These are phyloP conservation scores for Xylaria telfairii DNA, from an alignment of 495 filamentous ascomycete genomes.

Conservation along the genomic window DNA sequence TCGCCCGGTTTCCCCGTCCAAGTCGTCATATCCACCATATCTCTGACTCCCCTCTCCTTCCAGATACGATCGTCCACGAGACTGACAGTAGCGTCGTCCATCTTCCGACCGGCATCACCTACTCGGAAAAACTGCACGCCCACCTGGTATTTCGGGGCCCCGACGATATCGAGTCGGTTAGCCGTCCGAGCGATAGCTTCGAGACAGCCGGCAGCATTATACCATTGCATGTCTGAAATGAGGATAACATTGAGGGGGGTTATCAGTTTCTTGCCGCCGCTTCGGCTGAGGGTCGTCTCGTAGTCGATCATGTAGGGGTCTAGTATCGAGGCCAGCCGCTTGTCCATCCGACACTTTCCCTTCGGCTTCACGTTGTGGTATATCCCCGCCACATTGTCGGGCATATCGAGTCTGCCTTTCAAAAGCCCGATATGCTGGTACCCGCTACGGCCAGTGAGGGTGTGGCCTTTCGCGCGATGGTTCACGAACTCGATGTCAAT, in stretches of 20 bases:
- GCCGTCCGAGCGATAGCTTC: slow-evolving; percentile 68
- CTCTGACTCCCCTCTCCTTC: slow-evolving; percentile 60
- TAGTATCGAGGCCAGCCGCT: slow-evolving; percentile 69
- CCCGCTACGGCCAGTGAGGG: slow-evolving; percentile 56
- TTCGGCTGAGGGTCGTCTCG: slow-evolving; percentile 28
- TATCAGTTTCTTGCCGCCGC: slow-evolving; percentile 47
- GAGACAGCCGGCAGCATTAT: slow-evolving; percentile 55
- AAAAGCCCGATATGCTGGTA: slow-evolving; percentile 65
- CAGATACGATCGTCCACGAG: slow-evolving; percentile 66
- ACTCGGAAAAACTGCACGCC: slow-evolving; percentile 92
- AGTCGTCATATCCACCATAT: slow-evolving; percentile 85
- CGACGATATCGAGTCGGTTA: slow-evolving; percentile 66
- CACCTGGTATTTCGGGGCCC: slow-evolving; percentile 78
- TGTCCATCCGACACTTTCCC: slow-evolving; percentile 55
- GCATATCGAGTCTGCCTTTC: slow-evolving; percentile 62
- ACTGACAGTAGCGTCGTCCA: slow-evolving; percentile 58
- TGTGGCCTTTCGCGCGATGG: slow-evolving; percentile 43
- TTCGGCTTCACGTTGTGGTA: slow-evolving; percentile 40
- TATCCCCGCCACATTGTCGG: slow-evolving; percentile 61
- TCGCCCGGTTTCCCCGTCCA: slow-evolving; percentile 57
- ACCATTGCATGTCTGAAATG: slow-evolving; percentile 70
- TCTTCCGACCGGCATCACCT: slow-evolving; percentile 68
- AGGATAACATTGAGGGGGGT: slow-evolving; percentile 87
- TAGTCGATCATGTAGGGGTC: slow-evolving; percentile 57
- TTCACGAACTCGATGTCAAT: slow-evolving; percentile 90